Conservation (phyloP, 2,329 filamentous ascomycete species). For the Paraphoma sp. region DNA sequence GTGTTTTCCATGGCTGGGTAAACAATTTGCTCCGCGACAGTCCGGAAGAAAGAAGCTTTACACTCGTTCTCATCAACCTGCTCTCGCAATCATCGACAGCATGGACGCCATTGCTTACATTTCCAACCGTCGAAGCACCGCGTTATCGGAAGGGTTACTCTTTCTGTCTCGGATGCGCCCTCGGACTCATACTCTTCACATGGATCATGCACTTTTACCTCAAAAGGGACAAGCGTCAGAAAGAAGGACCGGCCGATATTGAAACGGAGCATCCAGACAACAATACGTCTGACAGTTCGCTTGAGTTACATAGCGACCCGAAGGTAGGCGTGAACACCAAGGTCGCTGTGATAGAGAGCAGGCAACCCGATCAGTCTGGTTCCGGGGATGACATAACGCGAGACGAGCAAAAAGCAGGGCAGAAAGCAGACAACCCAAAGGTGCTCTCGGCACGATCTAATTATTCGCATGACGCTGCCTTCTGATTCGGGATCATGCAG, state of each 20-base stretch:
- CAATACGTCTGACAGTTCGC: background rate
- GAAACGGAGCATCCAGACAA: background rate
- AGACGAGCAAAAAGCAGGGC: too few relatives aligned
- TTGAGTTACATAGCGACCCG: background rate
- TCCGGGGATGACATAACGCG: too few relatives aligned
- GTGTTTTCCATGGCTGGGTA: constrained; percentile 61
- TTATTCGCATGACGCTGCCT: too few relatives aligned
- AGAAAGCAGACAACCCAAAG: too few relatives aligned
- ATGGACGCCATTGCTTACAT: constrained; percentile 9
- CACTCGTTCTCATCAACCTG: constrained; percentile 11
- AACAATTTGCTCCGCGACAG: constrained; percentile 31
- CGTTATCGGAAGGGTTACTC: constrained; percentile 7
- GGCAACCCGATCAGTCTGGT: background rate
- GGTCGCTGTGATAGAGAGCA: background rate
- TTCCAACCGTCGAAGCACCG: constrained; percentile 10
- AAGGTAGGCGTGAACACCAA: background rate
- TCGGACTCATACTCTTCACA: constrained; percentile 4
- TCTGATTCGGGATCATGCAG: too few relatives aligned
- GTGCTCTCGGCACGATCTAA: too few relatives aligned
- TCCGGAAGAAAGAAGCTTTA: constrained; percentile 11
- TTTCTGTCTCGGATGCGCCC: constrained; percentile 8
- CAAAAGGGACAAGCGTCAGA: constrained; percentile 3
- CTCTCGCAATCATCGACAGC: constrained; percentile 9
- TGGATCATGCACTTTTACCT: constrained; percentile 4
- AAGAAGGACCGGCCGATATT: background rate